A percentile compares a stretch with the other conserved stretches of the same genome.
Conservation (phyloP, 73 alveolate genomes). For the Paramecium pentaurelia region DNA sequence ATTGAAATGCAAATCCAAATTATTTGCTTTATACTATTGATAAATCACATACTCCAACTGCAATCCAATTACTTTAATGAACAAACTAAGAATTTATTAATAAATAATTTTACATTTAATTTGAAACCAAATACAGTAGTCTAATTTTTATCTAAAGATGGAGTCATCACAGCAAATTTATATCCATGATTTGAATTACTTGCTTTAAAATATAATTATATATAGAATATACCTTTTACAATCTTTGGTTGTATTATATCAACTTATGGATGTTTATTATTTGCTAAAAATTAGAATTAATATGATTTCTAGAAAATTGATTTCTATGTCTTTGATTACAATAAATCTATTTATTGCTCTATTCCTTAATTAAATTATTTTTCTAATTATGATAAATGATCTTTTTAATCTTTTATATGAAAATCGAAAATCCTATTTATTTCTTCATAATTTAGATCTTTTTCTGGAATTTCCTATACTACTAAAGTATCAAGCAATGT, state of each 20-base stretch:
- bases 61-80: slow-evolving; percentile 37
- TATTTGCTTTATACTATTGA: neutral
- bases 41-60: slow-evolving; percentile 21
- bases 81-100: neutral
- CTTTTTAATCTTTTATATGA: neutral
- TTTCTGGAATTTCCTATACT: neutral
- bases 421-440: neutral
- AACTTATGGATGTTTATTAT: neutral
- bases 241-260: neutral
- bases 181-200: neutral
- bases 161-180: slow-evolving; percentile 23
- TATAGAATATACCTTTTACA: neutral
- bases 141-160: neutral
- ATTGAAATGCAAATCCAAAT: slow-evolving; percentile 4
- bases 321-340: neutral
- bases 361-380: neutral
- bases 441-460: neutral
- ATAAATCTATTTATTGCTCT: neutral
- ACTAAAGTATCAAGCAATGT: neutral
- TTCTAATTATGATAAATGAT: neutral
- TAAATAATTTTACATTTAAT: neutral
- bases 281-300: neutral
- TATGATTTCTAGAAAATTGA: neutral
- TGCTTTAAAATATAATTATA: neutral
- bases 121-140: neutral